Conservation (phyloP, 805 yeast genomes). For the Candida ovalis region DNA sequence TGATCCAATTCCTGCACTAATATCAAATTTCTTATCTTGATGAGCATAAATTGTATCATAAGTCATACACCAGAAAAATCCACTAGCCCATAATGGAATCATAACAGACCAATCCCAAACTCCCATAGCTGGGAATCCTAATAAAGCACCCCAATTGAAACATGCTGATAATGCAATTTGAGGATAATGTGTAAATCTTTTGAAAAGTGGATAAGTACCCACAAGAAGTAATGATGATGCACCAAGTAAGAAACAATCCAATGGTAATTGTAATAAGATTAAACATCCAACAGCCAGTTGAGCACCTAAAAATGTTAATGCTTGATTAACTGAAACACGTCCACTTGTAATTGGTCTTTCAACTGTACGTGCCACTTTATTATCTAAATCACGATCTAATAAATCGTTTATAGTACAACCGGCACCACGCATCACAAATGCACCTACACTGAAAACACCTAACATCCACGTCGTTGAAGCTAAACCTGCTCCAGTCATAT, state of each 20-base stretch:
- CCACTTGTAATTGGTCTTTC: slow-evolving; percentile 94
- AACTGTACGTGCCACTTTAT: slow-evolving; percentile 80
- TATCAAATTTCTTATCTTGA: slow-evolving; percentile 88
- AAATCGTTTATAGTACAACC: slow-evolving; percentile 96
- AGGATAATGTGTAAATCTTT: slow-evolving; percentile 93
- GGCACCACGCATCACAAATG: slow-evolving; percentile 93
- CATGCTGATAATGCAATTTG: slow-evolving; percentile 78
- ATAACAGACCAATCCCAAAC: slow-evolving; percentile 74
- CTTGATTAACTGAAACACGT: slow-evolving; percentile 66
- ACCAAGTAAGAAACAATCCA: slow-evolving; percentile 78
- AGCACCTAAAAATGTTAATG: slow-evolving; percentile 63
- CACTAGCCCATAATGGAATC: slow-evolving; percentile 70
- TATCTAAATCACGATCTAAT: slow-evolving; percentile 77
- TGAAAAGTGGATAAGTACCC: slow-evolving; percentile 86
- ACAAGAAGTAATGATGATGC: slow-evolving; percentile 77
- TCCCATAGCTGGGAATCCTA: slow-evolving; percentile 97
- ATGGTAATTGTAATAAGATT: slow-evolving; percentile 68
- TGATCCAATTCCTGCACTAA: slow-evolving; percentile 87
- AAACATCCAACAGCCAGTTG: slow-evolving; percentile 74
- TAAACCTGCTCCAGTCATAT: slow-evolving; percentile 64
- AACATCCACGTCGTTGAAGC: slow-evolving; percentile 57
- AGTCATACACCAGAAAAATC: slow-evolving; percentile 89
- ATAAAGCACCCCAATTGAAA: slow-evolving; percentile 90
- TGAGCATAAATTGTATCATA: slow-evolving; percentile 98
- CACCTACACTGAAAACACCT: slow-evolving; percentile 74